Evolutionary conservation across 345 rosid species (phyloP).

Genomic region (Eucalyptus brandiana): DNA sequence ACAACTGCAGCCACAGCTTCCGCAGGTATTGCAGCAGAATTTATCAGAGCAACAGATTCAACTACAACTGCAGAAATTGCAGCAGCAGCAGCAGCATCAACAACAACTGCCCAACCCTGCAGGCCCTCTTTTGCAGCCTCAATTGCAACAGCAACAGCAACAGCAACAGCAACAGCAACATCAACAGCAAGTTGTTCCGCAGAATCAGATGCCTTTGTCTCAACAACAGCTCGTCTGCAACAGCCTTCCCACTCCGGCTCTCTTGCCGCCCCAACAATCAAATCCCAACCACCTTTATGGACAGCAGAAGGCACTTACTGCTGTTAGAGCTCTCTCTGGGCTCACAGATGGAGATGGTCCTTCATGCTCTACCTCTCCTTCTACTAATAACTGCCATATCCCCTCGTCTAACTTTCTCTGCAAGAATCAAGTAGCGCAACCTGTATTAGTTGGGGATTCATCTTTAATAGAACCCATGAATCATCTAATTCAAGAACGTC

Average conservation of each 20-base stretch:
- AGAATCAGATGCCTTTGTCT: background rate
- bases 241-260: constrained; percentile 40
- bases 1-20: constrained; percentile 21
- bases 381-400: constrained; percentile 77
- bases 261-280: constrained; percentile 47
- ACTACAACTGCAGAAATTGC: constrained; percentile 51
- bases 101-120: constrained; percentile 30
- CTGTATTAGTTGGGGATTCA: constrained; percentile 31
- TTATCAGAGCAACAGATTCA: constrained; percentile 83
- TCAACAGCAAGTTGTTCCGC: constrained; percentile 24
- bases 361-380: constrained; percentile 95
- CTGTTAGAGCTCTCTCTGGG: constrained; percentile 51
- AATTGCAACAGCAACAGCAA: constrained; percentile 55
- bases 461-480: constrained; percentile 38
- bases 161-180: constrained; percentile 38
- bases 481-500: constrained; percentile 59
- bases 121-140: constrained; percentile 58
- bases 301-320: constrained; percentile 33
- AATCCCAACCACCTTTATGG: constrained; percentile 42
- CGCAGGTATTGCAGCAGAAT: constrained; percentile 47
- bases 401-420: constrained; percentile 50
- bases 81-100: constrained; percentile 33
- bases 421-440: constrained; percentile 56
- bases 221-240: constrained; percentile 46
- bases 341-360: constrained; percentile 90